Evolutionary conservation across 2,329 filamentous ascomycete genomes (phyloP).

Genomic region (Pseudogymnoascus verrucosus): DNA sequence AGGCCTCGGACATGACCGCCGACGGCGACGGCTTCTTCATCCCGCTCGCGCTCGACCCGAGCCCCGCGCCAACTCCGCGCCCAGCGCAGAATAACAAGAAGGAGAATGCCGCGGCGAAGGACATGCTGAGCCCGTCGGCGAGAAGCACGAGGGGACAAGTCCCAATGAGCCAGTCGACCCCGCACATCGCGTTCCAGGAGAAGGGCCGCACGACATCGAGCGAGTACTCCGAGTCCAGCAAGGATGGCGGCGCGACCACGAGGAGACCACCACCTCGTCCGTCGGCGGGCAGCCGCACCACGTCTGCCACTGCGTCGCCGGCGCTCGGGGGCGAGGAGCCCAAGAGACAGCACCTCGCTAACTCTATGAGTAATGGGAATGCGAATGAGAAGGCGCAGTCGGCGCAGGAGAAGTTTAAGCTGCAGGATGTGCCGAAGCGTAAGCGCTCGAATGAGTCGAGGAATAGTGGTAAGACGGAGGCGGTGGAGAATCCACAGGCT

Average conservation of each 20-base stretch:
- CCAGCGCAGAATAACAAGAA: conserved; percentile 37
- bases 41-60: conserved; percentile 66
- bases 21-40: conserved; percentile 53
- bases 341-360: conserved; percentile 21
- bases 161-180: conserved; percentile 45
- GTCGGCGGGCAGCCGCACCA: conserved; percentile 17
- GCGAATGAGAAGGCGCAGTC: conserved; percentile 30
- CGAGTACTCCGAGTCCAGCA: conserved; percentile 43
- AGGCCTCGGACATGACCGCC: conserved; percentile 35
- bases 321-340: conserved; percentile 22
- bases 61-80: conserved; percentile 50
- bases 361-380: conserved; percentile 18
- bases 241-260: conserved; percentile 38
- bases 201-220: conserved; percentile 61
- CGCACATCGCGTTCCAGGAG: conserved; percentile 90
- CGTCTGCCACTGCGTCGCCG: conserved; percentile 20
- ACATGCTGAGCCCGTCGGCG: background rate
- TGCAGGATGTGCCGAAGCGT: conserved; percentile 72
- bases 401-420: conserved; percentile 56
- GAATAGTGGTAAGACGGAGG: conserved; percentile 31
- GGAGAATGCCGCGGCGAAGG: conserved; percentile 18
- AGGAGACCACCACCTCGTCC: conserved; percentile 38
- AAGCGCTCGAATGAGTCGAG: conserved; percentile 39
- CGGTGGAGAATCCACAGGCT: background rate
- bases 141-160: background rate